A percentile compares a stretch with the other conserved stretches of the same genome.
Conservation (phyloP, 805 yeast genomes). For the Yamadazyma paraphyllophila region DNA sequence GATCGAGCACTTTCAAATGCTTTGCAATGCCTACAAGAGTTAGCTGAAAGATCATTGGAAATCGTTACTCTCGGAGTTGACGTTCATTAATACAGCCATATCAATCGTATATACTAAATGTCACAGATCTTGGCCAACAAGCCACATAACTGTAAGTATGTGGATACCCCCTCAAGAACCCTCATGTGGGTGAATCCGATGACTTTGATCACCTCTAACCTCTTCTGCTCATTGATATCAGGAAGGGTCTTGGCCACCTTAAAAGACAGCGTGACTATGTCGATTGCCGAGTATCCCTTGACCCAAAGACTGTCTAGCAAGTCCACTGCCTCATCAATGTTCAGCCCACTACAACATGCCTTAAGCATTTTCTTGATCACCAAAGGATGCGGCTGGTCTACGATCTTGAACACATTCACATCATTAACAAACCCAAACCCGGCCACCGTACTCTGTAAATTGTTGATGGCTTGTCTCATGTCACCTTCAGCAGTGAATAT, state of each 20-base stretch:
- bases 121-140: slow-evolving; percentile 61
- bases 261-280: slow-evolving; percentile 87
- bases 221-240: slow-evolving; percentile 61
- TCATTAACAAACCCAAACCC: slow-evolving; percentile 92
- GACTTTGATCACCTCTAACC: slow-evolving; percentile 77
- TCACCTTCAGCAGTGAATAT: slow-evolving; percentile 97
- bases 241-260: slow-evolving; percentile 78
- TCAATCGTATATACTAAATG: slow-evolving; percentile 8
- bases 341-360: slow-evolving; percentile 34
- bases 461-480: slow-evolving; percentile 97
- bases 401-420: slow-evolving; percentile 90
- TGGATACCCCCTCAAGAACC: slow-evolving; percentile 87
- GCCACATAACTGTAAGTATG: slow-evolving; percentile 83
- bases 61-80: too few species aligned
- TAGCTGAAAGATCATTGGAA: too few species aligned
- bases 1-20: slow-evolving; percentile 35
- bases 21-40: slow-evolving; percentile 38
- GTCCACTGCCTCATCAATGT: slow-evolving; percentile 64
- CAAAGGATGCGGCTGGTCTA: slow-evolving; percentile 94
- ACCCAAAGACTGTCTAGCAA: slow-evolving; percentile 72
- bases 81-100: background rate
- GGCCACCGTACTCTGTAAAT: slow-evolving; percentile 88
- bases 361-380: slow-evolving; percentile 64
- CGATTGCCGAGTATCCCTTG: slow-evolving; percentile 91
- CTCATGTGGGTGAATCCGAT: slow-evolving; percentile 93